A percentile compares a stretch with the other conserved stretches of the same genome.
Conservation (phyloP, 2,329 filamentous ascomycete species). For the Clonostachys sp. region DNA sequence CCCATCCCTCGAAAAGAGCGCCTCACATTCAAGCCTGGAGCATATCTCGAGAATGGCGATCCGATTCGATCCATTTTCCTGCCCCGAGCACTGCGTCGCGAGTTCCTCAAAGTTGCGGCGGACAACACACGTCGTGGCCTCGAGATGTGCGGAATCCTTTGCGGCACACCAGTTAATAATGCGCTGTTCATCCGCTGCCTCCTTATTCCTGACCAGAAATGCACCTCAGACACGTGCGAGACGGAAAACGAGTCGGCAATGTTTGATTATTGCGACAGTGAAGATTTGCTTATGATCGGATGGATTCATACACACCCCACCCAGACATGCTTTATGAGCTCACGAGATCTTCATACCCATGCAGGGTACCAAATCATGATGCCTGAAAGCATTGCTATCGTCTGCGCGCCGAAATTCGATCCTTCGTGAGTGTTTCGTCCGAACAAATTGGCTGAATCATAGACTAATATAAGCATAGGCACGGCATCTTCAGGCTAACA, state of each 20-base stretch:
- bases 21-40: constrained; percentile 69
- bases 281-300: constrained; percentile 81
- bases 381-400: constrained; percentile 92
- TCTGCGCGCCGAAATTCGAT: constrained; percentile 80
- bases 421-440: constrained; percentile 58
- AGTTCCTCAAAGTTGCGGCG: constrained; percentile 70
- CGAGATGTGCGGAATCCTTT: constrained; percentile 93
- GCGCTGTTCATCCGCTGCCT: constrained; percentile 87
- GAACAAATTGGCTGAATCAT: background rate
- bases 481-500: constrained; percentile 89
- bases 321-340: constrained; percentile 98
- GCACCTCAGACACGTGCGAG: constrained; percentile 91
- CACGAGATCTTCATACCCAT: constrained; percentile 88
- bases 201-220: constrained; percentile 85
- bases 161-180: constrained; percentile 86
- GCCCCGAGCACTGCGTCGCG: constrained; percentile 66
- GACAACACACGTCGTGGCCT: constrained; percentile 77
- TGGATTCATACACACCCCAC: constrained; percentile 99
- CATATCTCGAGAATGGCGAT: constrained; percentile 84
- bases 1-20: constrained; percentile 42
- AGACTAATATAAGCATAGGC: constrained; percentile 41
- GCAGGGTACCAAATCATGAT: constrained; percentile 95
- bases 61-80: constrained; percentile 86
- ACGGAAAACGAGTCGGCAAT: constrained; percentile 81
- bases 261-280: constrained; percentile 82